These are phyloP conservation scores for Pestalotiopsis sp. DNA, from an alignment of 2,329 filamentous ascomycete species.

Conservation along the genomic window DNA sequence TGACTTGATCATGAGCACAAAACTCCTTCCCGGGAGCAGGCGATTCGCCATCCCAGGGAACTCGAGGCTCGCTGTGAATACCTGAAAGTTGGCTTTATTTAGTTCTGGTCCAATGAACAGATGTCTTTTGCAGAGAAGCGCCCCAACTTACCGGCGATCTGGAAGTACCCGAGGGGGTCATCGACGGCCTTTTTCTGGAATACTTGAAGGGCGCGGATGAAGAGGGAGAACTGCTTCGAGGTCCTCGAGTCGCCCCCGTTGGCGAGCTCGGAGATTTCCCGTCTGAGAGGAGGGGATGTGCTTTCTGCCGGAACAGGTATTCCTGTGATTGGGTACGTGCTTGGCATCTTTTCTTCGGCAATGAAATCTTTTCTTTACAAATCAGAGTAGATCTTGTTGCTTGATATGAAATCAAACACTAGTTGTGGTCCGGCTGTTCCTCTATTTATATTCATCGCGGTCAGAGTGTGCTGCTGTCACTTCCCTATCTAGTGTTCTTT, in stretches of 20 bases:
- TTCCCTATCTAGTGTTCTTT: too few species aligned
- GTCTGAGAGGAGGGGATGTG: neutral
- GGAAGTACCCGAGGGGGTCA: constrained; percentile 56
- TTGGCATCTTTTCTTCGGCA: too few species aligned
- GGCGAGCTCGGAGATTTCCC: neutral
- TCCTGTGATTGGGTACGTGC: too few species aligned
- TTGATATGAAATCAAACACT: too few species aligned
- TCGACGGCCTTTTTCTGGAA: constrained; percentile 13
- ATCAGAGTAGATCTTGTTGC: too few species aligned
- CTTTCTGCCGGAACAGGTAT: too few species aligned
- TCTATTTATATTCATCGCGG: too few species aligned
- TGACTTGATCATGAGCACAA: constrained; percentile 60
- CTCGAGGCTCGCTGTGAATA: neutral
- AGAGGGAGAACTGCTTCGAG: constrained; percentile 10
- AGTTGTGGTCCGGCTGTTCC: too few species aligned
- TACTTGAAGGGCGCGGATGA: constrained; percentile 10
- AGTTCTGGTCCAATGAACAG: constrained; percentile 49
- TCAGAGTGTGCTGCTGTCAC: too few species aligned
- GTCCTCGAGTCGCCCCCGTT: neutral
- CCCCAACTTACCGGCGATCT: constrained; percentile 56
- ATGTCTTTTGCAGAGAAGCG: constrained; percentile 45
- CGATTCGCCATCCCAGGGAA: neutral
- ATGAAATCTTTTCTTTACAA: too few species aligned
- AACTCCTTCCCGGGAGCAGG: constrained; percentile 41
- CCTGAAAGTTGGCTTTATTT: neutral